These are phyloP conservation scores for Trichoderma sp. DNA, from an alignment of 2,329 filamentous ascomycete genomes.

Conservation along the genomic window DNA sequence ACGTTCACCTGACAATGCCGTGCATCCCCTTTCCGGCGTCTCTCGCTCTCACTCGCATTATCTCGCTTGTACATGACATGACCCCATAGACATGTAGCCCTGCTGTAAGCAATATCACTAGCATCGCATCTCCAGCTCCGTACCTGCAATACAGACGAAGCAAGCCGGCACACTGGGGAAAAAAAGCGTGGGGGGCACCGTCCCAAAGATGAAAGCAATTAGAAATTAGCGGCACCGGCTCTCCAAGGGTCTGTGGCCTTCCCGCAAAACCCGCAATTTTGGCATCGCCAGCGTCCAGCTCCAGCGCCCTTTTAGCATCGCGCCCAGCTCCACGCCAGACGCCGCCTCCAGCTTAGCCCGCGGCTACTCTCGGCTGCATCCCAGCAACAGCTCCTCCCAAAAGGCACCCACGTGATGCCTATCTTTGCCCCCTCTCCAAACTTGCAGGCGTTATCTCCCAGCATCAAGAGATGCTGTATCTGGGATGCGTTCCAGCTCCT, in stretches of 20 bases:
- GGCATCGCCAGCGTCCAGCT: not conserved
- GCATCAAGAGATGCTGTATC: not conserved
- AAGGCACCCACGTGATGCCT: constrained; percentile 32
- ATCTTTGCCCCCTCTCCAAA: constrained; percentile 25
- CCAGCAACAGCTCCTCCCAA: not conserved
- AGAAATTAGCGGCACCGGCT: not conserved
- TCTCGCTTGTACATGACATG: not conserved
- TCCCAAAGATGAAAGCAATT: not conserved
- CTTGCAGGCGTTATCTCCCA: constrained; percentile 5
- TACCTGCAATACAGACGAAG: not conserved
- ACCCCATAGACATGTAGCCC: not conserved
- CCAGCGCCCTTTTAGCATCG: not conserved
- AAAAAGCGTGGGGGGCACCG: constrained; percentile 2
- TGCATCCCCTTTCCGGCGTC: constrained; percentile 29
- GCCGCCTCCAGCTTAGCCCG: constrained; percentile 16
- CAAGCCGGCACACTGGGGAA: not conserved
- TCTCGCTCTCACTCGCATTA: not conserved
- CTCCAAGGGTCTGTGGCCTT: not conserved
- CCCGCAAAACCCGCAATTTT: not conserved
- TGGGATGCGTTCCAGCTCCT: not conserved
- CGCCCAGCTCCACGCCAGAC: constrained; percentile 2
- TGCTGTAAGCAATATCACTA: not conserved
- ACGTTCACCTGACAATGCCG: constrained; percentile 16
- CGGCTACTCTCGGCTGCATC: constrained; percentile 35
- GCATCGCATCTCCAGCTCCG: too few relatives aligned